Evolutionary conservation across 768 basidiomycete species (phyloP), one percentile per base, ranked within the genome.

Genomic region (Podaxis sp.): DNA sequence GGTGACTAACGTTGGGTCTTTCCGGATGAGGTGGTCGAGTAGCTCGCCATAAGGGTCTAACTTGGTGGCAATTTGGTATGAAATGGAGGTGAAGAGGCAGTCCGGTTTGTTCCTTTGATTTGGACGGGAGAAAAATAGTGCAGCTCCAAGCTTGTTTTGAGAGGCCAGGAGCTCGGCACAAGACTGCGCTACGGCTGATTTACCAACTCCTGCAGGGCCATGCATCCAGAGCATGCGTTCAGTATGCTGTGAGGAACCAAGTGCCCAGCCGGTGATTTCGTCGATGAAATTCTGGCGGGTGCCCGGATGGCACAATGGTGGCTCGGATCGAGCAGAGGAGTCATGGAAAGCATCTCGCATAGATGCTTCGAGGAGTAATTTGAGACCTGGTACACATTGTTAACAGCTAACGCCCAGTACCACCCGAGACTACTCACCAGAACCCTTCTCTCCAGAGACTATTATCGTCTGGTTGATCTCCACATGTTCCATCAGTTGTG

Each of bases 121-220:
- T 12, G 53, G 54, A 8, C 62, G 38, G 28, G 52, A 63, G 44
- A 63, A 63, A 44, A 63, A 63, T 13, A 63, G 57, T 12, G 52
- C 46, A 8, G 62, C 62, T 13, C 39, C 54, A 5, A 63, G 48
- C 2, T 24, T 17, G 24, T 24, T 33, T 15, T 19, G 9, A 8
- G 11, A 17, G 7, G n/a, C 54, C 3, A 22, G 42, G 12, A 8
- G 11, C 22, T 57, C 55, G 12, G 54, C 38, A 15, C 54, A 24
- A 8, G 52, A 30, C 30, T 63, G 62, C 17, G 54, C 42, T 15
- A 63, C 48, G 4, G 62, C 55, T 1, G 62, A 46, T n/a, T 63
- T 63, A 5, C 54, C 62, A 38, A 48, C 48, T 17, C 59, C 59
- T 2, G 48, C 49, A 3, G 28, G 39, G 8, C 59, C 59, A 36